Evolutionary conservation across 352 stramenopile species (phyloP), one percentile per base, ranked within the genome.

Genomic region (Phytophthora macrochlamydospora): DNA sequence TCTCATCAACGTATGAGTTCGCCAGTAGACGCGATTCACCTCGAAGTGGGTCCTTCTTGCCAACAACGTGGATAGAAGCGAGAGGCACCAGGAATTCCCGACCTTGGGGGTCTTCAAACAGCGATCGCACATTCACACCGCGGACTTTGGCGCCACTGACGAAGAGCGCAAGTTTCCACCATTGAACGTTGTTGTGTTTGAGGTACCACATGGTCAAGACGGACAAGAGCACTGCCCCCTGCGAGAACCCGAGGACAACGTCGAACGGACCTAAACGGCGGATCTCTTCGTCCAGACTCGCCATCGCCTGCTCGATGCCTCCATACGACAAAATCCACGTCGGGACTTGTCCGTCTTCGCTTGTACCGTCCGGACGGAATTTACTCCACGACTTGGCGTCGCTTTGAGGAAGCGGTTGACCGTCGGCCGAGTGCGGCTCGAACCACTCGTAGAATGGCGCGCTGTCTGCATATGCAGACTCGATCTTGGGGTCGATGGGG

Each of bases 41-140:
- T 40, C 77, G 85, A 29, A 88, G 74, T 14, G 78, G 74, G 42
- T 92, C 81, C 18, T 75, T 80, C 67, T 85, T 81, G 32, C 79
- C 83, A 40, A 85, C 62, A 24, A 92, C 59, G 52, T 88, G 79
- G 38, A 85, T 72, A 7, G 76, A 81, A n/a, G 72, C 56, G 51
- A 80, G 28, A 33, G 66, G 61, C 31, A 85, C 68, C 11, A 57
- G 54, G 38, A 90, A 51, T 8, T 40, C 55, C 24, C 42, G 46
- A 2, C 66, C 70, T 6, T 73, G 46, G 0, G 71, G 56, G 30
- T 73, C 69, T 30, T 83, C 53, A 38, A 85, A 81, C 28, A 85
- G 48, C 2, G 62, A 70, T n/a, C 71, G 78, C 14, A 63, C 57
- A 38, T 74, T 75, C 30, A 83, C 29, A 4, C 49, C 67, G 50